Evolutionary conservation across 2,329 filamentous ascomycete species (phyloP).

Genomic region (Xylaria sp.): DNA sequence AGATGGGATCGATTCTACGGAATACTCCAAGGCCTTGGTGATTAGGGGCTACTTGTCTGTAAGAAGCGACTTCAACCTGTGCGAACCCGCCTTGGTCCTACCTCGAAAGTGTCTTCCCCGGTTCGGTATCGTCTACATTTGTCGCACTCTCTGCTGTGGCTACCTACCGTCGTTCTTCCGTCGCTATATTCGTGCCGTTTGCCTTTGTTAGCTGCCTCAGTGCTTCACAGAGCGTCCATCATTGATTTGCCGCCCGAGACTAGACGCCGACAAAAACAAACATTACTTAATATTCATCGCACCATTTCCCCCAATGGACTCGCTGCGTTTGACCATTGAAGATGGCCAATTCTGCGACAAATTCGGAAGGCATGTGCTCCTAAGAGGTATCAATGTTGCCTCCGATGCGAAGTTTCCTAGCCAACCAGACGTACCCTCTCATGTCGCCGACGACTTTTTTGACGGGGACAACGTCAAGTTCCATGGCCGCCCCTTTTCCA

Average conservation of each 20-base stretch:
- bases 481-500: constrained; percentile 74
- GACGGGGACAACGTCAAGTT: constrained; percentile 90
- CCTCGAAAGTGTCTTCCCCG: neutral
- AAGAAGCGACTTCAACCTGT: no score
- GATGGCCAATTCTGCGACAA: constrained; percentile 78
- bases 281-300: neutral
- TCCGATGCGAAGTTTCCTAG: constrained; percentile 87
- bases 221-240: neutral
- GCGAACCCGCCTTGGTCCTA: no score
- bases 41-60: neutral
- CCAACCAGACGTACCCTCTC: constrained; percentile 73
- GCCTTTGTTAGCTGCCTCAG: neutral
- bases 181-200: neutral
- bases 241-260: neutral
- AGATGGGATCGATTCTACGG: neutral
- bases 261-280: neutral
- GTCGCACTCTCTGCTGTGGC: neutral
- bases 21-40: neutral
- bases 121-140: neutral
- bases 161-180: neutral
- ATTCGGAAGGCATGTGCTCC: constrained; percentile 75
- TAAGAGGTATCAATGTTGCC: constrained; percentile 91
- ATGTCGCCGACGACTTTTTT: constrained; percentile 75
- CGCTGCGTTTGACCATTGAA: constrained; percentile 75
- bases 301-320: constrained; percentile 52